A percentile compares a stretch with the other conserved stretches of the same genome.
These are phyloP conservation scores for Perilla frutescens DNA, from an alignment of 257 asterid genomes.

Conservation along the genomic window DNA sequence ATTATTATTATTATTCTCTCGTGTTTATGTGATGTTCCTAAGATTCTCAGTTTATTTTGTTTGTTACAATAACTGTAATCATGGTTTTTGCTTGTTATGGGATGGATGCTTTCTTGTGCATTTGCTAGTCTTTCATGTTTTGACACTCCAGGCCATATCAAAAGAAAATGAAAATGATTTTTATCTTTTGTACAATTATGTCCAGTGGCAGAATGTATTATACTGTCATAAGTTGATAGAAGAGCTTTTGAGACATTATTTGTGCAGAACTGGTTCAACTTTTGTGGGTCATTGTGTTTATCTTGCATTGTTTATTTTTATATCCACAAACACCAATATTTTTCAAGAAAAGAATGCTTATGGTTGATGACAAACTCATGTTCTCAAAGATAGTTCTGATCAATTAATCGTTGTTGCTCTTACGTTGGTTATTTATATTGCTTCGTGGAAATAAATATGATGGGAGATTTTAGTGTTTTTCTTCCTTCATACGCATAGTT, in stretches of 20 bases:
- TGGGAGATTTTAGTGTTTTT: not conserved
- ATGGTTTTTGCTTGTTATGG: not conserved
- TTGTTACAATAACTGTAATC: not conserved
- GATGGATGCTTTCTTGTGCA: not conserved
- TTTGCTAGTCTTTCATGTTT: not conserved
- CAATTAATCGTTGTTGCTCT: not conserved
- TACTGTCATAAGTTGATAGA: too few relatives aligned
- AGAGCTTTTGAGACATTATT: too few relatives aligned
- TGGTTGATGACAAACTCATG: not conserved
- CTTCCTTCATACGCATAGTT: not conserved
- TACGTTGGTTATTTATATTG: constrained; percentile 5
- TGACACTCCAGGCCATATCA: too few relatives aligned
- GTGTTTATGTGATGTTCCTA: not conserved
- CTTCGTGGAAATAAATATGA: not conserved
- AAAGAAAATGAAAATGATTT: too few relatives aligned
- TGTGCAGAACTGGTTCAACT: too few relatives aligned
- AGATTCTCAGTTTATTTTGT: not conserved
- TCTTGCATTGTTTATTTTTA: not conserved
- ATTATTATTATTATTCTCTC: too few relatives aligned
- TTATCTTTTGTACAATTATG: too few relatives aligned
- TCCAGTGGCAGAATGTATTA: too few relatives aligned
- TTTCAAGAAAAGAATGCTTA: not conserved
- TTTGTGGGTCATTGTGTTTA: not conserved
- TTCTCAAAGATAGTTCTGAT: not conserved
- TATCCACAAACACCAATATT: not conserved